phyloP scores from a whole-genome alignment of 208 protist genomes.

The Acanthamoeba healyi region DNA sequence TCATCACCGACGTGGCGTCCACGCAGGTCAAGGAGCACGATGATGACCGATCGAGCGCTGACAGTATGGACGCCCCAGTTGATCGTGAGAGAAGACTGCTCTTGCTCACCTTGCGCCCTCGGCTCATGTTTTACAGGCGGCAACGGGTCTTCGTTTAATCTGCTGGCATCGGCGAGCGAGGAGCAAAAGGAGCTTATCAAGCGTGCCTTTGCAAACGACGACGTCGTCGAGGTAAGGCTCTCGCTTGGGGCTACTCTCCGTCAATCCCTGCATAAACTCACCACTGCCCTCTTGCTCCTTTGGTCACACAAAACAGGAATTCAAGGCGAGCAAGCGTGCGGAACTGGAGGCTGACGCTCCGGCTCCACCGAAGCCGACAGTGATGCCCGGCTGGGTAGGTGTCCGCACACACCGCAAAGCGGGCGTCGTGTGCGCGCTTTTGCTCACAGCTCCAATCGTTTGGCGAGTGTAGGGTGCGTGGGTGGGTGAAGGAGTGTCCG shows the following conservation, averaged over 20 bases:
- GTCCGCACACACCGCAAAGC: neutral
- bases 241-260: neutral
- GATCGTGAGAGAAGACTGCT: no score
- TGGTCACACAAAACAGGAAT: slow-evolving; percentile 70
- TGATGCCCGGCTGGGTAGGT: slow-evolving; percentile 70
- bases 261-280: no score
- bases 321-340: slow-evolving; percentile 43
- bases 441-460: neutral
- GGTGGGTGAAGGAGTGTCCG: slow-evolving; percentile 44
- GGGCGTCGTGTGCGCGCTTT: neutral
- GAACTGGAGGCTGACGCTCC: neutral
- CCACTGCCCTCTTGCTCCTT: no score
- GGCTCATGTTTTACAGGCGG: neutral
- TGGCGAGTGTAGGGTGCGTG: slow-evolving; percentile 20
- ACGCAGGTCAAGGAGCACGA: slow-evolving; percentile 29
- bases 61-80: neutral
- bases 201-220: slow-evolving; percentile 75
- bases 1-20: slow-evolving; percentile 38
- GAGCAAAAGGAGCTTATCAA: slow-evolving; percentile 77
- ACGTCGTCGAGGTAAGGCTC: slow-evolving; percentile 57
- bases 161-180: slow-evolving; percentile 69
- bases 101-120: neutral
- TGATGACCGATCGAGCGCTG: slow-evolving; percentile 45
- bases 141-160: slow-evolving; percentile 15
- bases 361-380: neutral